phyloP scores from a whole-genome alignment of 345 rosid species.

The Turritis glabra region DNA sequence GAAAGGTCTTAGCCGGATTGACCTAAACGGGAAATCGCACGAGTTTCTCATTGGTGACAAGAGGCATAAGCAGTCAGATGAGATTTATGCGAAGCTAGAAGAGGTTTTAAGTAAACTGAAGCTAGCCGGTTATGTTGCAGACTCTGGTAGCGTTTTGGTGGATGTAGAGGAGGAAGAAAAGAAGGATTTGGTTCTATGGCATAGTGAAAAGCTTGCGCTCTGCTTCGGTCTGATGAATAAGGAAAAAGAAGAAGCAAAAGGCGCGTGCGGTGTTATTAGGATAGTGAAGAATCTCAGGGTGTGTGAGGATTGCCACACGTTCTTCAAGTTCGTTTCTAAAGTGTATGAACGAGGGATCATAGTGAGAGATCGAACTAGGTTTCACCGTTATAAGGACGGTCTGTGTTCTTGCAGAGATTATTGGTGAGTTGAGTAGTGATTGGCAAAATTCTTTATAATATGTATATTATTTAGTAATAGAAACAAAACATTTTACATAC shows the following conservation, averaged over 20 bases:
- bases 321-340: slow-evolving; percentile 20
- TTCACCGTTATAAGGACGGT: slow-evolving; percentile 22
- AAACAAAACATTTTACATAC: too few species aligned
- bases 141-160: slow-evolving; percentile 41
- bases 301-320: slow-evolving; percentile 47
- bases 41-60: slow-evolving; percentile 60
- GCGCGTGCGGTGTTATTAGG: slow-evolving; percentile 27
- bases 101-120: slow-evolving; percentile 34
- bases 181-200: slow-evolving; percentile 40
- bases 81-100: slow-evolving; percentile 47
- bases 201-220: slow-evolving; percentile 28
- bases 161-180: slow-evolving; percentile 49
- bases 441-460: too few species aligned
- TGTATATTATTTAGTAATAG: too few species aligned
- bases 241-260: slow-evolving; percentile 5
- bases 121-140: slow-evolving; percentile 21
- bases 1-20: slow-evolving; percentile 66
- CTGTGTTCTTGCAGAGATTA: slow-evolving; percentile 33
- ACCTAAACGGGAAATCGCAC: slow-evolving; percentile 48
- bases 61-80: slow-evolving; percentile 44
- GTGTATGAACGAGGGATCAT: slow-evolving; percentile 19
- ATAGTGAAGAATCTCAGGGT: slow-evolving; percentile 44
- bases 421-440: slow-evolving; percentile 16
- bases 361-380: slow-evolving; percentile 34
- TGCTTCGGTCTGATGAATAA: slow-evolving; percentile 19